Base-by-base conservation (phyloP, 2,329 filamentous ascomycete genomes). In the Raffaelea albimanens region DNA sequence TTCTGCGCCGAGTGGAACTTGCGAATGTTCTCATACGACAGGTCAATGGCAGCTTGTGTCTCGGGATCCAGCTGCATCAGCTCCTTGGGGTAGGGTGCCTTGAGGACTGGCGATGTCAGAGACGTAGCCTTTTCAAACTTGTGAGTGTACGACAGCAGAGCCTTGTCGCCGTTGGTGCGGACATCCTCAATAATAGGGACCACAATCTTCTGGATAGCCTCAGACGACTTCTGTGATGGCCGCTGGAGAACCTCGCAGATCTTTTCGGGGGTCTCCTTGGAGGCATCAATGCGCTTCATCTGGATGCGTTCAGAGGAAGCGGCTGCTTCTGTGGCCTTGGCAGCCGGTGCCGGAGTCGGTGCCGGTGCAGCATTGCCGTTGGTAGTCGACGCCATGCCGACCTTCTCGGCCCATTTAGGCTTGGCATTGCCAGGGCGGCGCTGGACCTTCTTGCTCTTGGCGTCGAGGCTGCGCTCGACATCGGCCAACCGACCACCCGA, bases 81-180 rank as follows among this genome's bases (percentile, higher is more conserved):
- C 50, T 82, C 78, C 55, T 82, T 68, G 1, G 88, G 83, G 71
- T 95, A 98, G 0, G 93, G 93, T 1, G 93, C 91, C 59, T 82
- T 85, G 53, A 98, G 73, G 14, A 98, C 89, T 0, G 91, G 88
- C 1, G 89, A 91, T 14, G 80, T 93, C 50, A 98, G 72, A 3
- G 87, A 91, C 1, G 87, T 95, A 1, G 91, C 93, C 69, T 91
- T 95, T 63, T 98, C 93, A 57, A 98, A 98, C 65, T 94, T 95
- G 76, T 96, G 90, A 1, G 93, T 97, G 66, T 95, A 97, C 44
- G 86, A 84, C 40, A 98, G 76, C 21, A 98, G 75, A 3, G 88
- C 90, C 58, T 84, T 84, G 66, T 98, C 93, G 46, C 93, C 93
- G 31, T 86, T 80, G 40, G 79, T 75, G 48, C 83, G 85, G 47